Base-by-base conservation (phyloP, 176 grass and related monocot species). In the Bromus sterilis region DNA sequence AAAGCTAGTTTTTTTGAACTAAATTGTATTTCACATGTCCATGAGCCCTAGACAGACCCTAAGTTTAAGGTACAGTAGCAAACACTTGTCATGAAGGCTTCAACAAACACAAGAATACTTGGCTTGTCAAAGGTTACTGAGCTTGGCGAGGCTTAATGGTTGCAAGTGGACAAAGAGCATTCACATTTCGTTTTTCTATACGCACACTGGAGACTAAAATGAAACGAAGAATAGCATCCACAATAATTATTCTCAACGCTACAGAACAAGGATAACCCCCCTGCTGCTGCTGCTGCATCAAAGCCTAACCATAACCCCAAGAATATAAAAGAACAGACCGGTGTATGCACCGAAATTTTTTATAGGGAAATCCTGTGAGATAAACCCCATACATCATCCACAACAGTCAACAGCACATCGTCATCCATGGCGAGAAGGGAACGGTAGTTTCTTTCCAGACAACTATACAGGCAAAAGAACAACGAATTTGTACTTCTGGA, bases 391-490 rank as follows among this genome's bases (percentile, higher is more conserved):
- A 63, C 9, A 88, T n/a, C 57, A 84, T 49, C 56, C 83, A 78
- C 40, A 57, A 56, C 26, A 23, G 48, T 84, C 5, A 12, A 29
- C 32, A 80, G 14, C 18, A 16, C 63, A 48, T 57, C 40, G 40
- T 70, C 24, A 53, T 53, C 71, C 76, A 49, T 15, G 76, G 23
- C 15, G 42, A 53, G 26, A 89, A 69, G 12, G 24, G 32, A 77
- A 41, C 25, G 2, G 71, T 11, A 43, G 28, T 36, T 64, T 78
- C 29, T 56, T 85, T 62, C 32, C 28, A 6, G 42, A 82, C 73
- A 58, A 86, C 78, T 89, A 74, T 86, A 86, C 83, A 82, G 46
- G 82, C 63, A 56, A 77, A 71, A 72, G 64, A 67, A 56, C 36
- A 72, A 73, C 46, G n/a, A 23, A 81, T 63, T 85, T 85, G 16